phyloP scores from a whole-genome alignment of 805 yeast genomes.

The Candida suzukii region DNA sequence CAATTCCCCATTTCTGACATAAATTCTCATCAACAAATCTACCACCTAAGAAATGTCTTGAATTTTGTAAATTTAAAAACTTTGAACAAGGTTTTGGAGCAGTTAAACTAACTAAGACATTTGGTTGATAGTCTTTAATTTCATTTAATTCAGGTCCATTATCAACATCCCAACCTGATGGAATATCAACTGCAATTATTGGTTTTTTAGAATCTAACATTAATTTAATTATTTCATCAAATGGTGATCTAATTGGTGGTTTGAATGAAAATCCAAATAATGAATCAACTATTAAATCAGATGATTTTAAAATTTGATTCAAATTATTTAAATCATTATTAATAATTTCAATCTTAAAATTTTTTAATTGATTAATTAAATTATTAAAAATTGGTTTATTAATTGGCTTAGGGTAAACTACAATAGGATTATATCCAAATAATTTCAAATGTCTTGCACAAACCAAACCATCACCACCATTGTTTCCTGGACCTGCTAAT shows the following conservation, averaged over 20 bases:
- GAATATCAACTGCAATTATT: conserved; percentile 80
- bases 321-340: conserved; percentile 18
- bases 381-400: conserved; percentile 50
- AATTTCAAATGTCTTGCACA: conserved; percentile 86
- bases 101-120: conserved; percentile 71
- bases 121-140: conserved; percentile 38
- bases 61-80: conserved; percentile 23
- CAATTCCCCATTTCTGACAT: conserved; percentile 69
- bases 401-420: conserved; percentile 73
- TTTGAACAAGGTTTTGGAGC: conserved; percentile 89
- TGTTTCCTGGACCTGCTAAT: conserved; percentile 92
- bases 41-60: conserved; percentile 81
- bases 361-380: conserved; percentile 58
- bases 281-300: conserved; percentile 64
- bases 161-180: conserved; percentile 97
- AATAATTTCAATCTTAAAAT: conserved; percentile 56
- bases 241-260: conserved; percentile 83
- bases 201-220: conserved; percentile 41
- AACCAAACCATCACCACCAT: conserved; percentile 95
- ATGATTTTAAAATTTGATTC: conserved; percentile 20
- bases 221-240: conserved; percentile 38
- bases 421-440: conserved; percentile 69
- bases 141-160: conserved; percentile 54
- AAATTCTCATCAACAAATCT: conserved; percentile 64
- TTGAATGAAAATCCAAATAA: conserved; percentile 90